Evolutionary conservation across 2,329 filamentous ascomycete genomes (phyloP).

Genomic region (Rasamsonia emersonii): DNA sequence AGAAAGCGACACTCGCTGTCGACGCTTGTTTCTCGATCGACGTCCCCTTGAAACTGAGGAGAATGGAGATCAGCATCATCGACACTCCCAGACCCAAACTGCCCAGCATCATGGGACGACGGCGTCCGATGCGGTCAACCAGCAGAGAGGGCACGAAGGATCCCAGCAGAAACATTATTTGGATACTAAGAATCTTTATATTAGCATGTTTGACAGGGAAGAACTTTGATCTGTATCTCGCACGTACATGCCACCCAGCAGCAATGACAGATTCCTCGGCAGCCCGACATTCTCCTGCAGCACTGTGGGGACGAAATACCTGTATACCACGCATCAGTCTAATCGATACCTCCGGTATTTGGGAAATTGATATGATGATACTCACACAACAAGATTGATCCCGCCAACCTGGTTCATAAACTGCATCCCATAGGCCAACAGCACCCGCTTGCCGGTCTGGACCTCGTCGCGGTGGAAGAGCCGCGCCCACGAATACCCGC

Average conservation of each 20-base stretch:
- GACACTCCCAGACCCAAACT: slow-evolving; percentile 27
- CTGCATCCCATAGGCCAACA: slow-evolving; percentile 41
- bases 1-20: slow-evolving; percentile 41
- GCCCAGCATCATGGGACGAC: slow-evolving; percentile 30
- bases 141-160: slow-evolving; percentile 39
- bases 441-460: slow-evolving; percentile 36
- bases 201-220: too few species aligned
- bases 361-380: slow-evolving; percentile 4
- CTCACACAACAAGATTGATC: slow-evolving; percentile 41
- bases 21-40: slow-evolving; percentile 31
- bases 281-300: slow-evolving; percentile 41
- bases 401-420: slow-evolving; percentile 45
- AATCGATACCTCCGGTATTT: background rate
- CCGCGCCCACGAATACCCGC: slow-evolving; percentile 22
- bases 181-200: slow-evolving; percentile 29
- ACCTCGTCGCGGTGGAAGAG: slow-evolving; percentile 38
- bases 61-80: slow-evolving; percentile 33
- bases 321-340: background rate
- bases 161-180: slow-evolving; percentile 34
- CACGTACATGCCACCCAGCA: background rate
- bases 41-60: slow-evolving; percentile 36
- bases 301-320: slow-evolving; percentile 19
- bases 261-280: slow-evolving; percentile 29
- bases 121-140: slow-evolving; percentile 34
- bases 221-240: too few species aligned